A percentile compares a stretch with the other conserved stretches of the same genome.
These are phyloP conservation scores for Cutaneotrichosporon sp. DNA, from an alignment of 1,284 basidiomycete species.

Conservation along the genomic window DNA sequence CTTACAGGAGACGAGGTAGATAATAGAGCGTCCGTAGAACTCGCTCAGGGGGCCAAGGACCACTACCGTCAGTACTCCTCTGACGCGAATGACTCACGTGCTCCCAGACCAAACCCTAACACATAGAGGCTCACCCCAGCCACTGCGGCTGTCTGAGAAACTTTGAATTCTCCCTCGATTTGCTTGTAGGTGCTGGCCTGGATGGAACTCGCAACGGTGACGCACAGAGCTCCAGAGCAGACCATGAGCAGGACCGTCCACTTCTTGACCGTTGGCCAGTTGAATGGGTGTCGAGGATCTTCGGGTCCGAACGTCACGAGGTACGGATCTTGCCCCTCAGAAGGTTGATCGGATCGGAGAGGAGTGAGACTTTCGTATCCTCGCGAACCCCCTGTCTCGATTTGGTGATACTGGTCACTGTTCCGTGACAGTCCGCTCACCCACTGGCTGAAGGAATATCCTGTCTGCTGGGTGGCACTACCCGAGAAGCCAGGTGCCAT, in stretches of 20 bases:
- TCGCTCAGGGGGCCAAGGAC: background rate
- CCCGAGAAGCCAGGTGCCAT: too few species aligned
- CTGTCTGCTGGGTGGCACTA: too few species aligned
- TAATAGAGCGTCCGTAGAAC: background rate
- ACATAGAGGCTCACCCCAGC: background rate
- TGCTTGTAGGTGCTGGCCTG: background rate
- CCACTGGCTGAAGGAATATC: too few species aligned
- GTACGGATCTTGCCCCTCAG: background rate
- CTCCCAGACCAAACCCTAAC: background rate
- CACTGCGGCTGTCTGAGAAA: background rate
- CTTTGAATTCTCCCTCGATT: background rate
- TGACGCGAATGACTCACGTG: background rate
- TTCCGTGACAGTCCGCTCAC: too few species aligned
- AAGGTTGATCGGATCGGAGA: too few species aligned
- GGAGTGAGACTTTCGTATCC: too few species aligned
- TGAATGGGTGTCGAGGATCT: background rate
- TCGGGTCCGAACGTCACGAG: background rate
- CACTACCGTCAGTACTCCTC: background rate
- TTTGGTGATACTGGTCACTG: too few species aligned
- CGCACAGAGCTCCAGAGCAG: background rate
- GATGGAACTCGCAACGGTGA: background rate
- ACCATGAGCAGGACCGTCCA: background rate
- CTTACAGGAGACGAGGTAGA: background rate
- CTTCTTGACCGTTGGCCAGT: background rate
- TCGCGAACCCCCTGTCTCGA: too few species aligned